Conservation (phyloP, 1,284 basidiomycete species). For the Anthracocystis panici-leucophaei region DNA sequence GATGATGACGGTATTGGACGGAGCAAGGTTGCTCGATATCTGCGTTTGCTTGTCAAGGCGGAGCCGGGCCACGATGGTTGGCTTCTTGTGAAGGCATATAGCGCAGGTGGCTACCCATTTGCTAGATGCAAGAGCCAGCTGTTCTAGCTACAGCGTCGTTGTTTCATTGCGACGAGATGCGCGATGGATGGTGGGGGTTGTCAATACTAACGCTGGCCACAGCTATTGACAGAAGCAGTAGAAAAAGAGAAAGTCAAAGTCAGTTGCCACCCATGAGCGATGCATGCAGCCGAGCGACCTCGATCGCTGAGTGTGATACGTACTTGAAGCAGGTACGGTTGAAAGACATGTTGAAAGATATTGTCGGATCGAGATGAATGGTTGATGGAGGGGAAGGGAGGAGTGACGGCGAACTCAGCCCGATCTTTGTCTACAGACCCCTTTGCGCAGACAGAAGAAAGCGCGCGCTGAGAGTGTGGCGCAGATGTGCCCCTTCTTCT, state of each 20-base stretch:
- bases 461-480: slow-evolving; percentile 16
- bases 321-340: slow-evolving; percentile 61
- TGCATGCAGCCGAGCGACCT: background rate
- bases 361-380: slow-evolving; percentile 5
- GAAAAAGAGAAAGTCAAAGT: background rate
- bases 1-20: background rate
- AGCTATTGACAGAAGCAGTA: slow-evolving; percentile 34
- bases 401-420: slow-evolving; percentile 24
- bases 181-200: slow-evolving; percentile 3
- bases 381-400: slow-evolving; percentile 13
- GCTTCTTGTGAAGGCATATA: background rate
- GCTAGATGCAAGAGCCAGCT: background rate
- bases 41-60: background rate
- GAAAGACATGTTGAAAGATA: slow-evolving; percentile 41
- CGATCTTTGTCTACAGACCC: background rate
- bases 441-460: background rate
- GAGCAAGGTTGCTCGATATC: background rate
- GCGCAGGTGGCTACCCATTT: background rate
- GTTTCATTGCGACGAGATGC: slow-evolving; percentile 5
- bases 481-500: background rate
- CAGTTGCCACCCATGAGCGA: background rate
- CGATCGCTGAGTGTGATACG: slow-evolving; percentile 4
- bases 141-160: background rate
- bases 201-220: slow-evolving; percentile 58
- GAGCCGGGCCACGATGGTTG: background rate